phyloP scores from a whole-genome alignment of 23 red algal species.

The Cyanidiococcus yangmingshanensis region DNA sequence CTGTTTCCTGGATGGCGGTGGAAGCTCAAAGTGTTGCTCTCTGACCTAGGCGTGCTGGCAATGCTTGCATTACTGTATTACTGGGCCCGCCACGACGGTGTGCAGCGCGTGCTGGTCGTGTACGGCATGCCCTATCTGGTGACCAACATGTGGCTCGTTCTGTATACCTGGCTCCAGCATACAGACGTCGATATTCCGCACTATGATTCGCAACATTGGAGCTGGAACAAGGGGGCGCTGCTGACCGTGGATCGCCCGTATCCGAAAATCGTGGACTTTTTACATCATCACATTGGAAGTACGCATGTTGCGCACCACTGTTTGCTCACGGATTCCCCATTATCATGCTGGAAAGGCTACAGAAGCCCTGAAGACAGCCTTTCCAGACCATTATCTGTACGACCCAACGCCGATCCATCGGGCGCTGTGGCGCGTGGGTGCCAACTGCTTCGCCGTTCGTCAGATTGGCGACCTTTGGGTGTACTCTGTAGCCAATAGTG shows the following conservation, averaged over 20 bases:
- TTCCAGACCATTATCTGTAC: slow-evolving; percentile 59
- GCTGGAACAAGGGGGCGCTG: slow-evolving; percentile 62
- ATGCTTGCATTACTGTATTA: slow-evolving; percentile 9
- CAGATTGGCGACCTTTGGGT: slow-evolving; percentile 11
- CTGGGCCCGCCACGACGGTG: slow-evolving; percentile 20
- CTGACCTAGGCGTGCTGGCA: slow-evolving; percentile 47
- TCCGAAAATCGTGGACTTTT: slow-evolving; percentile 47
- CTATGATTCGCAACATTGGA: slow-evolving; percentile 58
- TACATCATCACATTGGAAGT: slow-evolving; percentile 81
- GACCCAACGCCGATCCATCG: slow-evolving; percentile 51
- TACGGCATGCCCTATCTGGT: slow-evolving; percentile 87
- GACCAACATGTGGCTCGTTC: slow-evolving; percentile 81
- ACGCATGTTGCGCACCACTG: slow-evolving; percentile 86
- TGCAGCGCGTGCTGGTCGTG: not conserved
- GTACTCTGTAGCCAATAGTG: not conserved
- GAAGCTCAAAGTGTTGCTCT: slow-evolving; percentile 60
- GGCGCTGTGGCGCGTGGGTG: slow-evolving; percentile 39
- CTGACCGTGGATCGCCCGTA: slow-evolving; percentile 75
- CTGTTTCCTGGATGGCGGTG: slow-evolving; percentile 25
- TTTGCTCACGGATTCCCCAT: slow-evolving; percentile 81
- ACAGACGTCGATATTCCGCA: slow-evolving; percentile 78
- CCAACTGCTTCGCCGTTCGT: not conserved
- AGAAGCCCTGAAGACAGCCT: slow-evolving; percentile 51
- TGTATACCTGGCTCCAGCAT: slow-evolving; percentile 90
- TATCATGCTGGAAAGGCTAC: slow-evolving; percentile 72